Percentiles rank a stretch among this genome's conserved stretches.
phyloP scores from a whole-genome alignment of 495 filamentous ascomycete species.

The Durotheca rogersii region DNA sequence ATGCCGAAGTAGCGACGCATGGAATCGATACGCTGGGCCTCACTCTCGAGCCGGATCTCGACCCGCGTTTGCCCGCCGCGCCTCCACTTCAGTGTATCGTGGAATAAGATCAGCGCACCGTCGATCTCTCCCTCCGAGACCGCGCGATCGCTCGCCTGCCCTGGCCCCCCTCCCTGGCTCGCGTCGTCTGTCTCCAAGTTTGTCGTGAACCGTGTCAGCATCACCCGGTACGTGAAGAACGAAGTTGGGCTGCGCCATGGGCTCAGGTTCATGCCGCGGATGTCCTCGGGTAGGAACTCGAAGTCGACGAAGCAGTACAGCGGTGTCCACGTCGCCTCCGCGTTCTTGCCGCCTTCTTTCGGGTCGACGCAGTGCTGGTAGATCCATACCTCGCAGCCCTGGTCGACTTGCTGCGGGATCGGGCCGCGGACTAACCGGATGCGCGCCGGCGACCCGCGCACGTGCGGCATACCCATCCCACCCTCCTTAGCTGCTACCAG shows the following conservation, averaged over 20 bases:
- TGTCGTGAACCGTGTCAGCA: slow-evolving; percentile 45
- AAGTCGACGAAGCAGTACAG: slow-evolving; percentile 45
- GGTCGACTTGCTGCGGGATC: slow-evolving; percentile 33
- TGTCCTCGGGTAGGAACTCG: slow-evolving; percentile 49
- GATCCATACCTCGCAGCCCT: slow-evolving; percentile 43
- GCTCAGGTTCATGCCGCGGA: slow-evolving; percentile 62
- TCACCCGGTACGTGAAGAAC: slow-evolving; percentile 45
- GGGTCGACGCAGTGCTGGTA: slow-evolving; percentile 35
- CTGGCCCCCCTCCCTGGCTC: background rate
- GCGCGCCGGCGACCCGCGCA: background rate
- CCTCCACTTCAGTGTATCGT: slow-evolving; percentile 59
- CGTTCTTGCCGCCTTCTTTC: background rate
- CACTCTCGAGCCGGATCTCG: slow-evolving; percentile 48
- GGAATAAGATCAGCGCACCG: slow-evolving; percentile 58
- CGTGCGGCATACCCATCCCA: slow-evolving; percentile 6
- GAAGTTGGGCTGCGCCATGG: slow-evolving; percentile 41
- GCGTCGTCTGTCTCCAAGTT: slow-evolving; percentile 29
- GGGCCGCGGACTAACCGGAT: slow-evolving; percentile 30
- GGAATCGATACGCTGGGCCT: slow-evolving; percentile 54
- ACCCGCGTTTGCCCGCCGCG: slow-evolving; percentile 50
- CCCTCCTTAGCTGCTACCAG: slow-evolving; percentile 32
- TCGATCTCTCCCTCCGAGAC: slow-evolving; percentile 42
- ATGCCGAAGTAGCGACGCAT: slow-evolving; percentile 60
- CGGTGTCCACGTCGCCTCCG: slow-evolving; percentile 35
- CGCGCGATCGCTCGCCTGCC: slow-evolving; percentile 5